These are phyloP conservation scores for Chalciporus piperatus DNA, from an alignment of 768 basidiomycete genomes.

Conservation along the genomic window DNA sequence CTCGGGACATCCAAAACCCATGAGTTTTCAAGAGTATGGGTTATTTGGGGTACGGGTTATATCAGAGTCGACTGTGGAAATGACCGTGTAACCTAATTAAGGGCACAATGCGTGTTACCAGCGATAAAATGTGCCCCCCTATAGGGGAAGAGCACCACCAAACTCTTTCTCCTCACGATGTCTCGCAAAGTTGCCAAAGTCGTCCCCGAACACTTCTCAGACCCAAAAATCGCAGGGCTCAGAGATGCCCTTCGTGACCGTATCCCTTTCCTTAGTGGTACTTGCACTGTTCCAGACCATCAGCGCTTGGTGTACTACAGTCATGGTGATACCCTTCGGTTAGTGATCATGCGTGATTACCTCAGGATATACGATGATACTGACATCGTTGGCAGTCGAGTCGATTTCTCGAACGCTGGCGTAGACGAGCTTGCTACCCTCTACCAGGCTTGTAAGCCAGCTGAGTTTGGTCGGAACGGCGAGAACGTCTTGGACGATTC, in stretches of 20 bases:
- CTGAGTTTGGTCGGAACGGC: constrained; percentile 34
- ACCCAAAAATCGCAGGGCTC: background rate
- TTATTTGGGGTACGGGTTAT: too few species aligned
- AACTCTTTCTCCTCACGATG: background rate
- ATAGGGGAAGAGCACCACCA: background rate
- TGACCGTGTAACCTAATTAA: background rate
- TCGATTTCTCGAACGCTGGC: background rate
- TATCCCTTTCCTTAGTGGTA: constrained; percentile 1
- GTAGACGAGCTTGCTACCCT: constrained; percentile 21
- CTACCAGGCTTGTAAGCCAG: constrained; percentile 18
- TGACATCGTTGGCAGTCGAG: background rate
- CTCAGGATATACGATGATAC: background rate
- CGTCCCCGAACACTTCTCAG: background rate
- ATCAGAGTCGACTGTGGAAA: too few species aligned
- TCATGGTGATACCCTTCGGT: background rate
- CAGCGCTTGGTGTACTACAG: background rate
- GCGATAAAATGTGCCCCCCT: background rate
- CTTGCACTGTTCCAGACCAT: background rate
- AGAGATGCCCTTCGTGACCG: background rate
- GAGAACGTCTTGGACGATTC: constrained; percentile 42
- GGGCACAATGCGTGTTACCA: background rate
- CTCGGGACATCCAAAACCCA: too few species aligned
- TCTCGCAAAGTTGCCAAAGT: background rate
- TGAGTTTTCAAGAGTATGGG: too few species aligned
- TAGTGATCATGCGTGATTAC: background rate